Evolutionary conservation across 2,329 filamentous ascomycete species (phyloP), one percentile per base, ranked within the genome.

Genomic region (Pseudovirgaria hyperparasitica): DNA sequence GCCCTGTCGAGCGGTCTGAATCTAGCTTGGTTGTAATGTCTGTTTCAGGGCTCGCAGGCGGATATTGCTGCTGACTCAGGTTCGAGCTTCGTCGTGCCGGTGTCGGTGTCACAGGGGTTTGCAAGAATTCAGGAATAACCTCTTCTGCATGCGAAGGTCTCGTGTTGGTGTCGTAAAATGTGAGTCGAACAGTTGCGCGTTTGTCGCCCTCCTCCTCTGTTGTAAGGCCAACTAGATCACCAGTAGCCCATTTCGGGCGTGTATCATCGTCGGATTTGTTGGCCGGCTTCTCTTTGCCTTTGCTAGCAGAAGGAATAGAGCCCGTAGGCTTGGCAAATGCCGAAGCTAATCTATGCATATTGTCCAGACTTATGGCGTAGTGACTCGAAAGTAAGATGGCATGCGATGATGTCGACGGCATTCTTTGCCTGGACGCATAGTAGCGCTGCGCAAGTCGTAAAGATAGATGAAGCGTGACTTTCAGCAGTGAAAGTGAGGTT

Each of bases 361-460:
- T 79, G 35, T 94, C 85, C 24, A 74, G 50, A 37, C 71, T 70
- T 45, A 76, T 68, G 41, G 70, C 70, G 57, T 74, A 98, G 55
- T 98, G 90, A 36, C 85, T 86, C 14, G 76, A 71, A 26, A 94
- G 63, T 25, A 94, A 60, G 16, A 75, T 73, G 21, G 72, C 70
- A 46, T 81, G 80, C 23, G 86, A 66, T 39, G 74, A 64, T 32
- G 70, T 71, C n/a, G 57, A 52, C 24, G 67, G 63, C 27, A 78
- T 64, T 15, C 84, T 75, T 54, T 86, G 84, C 34, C 90, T 76
- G 11, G 85, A 85, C 7, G 82, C 84, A 52, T 92, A 80, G 42
- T 94, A 98, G 41, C 90, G 74, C 56, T 94, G 82, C 9, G 90
- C 87, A 34, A 98, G 65, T 49, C 87, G 81, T 21, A 87, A 75